Conservation (phyloP, 495 filamentous ascomycete species). For the Aspergillus baeticus region DNA sequence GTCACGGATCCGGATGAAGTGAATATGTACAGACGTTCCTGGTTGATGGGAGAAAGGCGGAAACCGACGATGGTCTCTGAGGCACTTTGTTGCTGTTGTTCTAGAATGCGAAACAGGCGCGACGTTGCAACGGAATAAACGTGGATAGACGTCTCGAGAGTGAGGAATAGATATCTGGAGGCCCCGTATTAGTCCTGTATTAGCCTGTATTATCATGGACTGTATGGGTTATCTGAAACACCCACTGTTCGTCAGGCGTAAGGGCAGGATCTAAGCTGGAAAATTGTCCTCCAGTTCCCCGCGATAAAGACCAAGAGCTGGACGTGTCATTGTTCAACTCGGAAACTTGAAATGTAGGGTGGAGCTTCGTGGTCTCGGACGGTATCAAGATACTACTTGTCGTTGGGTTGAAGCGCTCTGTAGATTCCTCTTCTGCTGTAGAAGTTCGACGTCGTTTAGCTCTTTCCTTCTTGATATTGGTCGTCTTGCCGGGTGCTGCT, state of each 20-base stretch:
- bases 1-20: constrained; percentile 64
- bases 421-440: neutral
- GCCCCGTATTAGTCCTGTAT: constrained; percentile 26
- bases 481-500: constrained; percentile 23
- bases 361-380: neutral
- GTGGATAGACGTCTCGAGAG: constrained; percentile 61
- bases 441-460: constrained; percentile 38
- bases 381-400: neutral
- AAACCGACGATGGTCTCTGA: constrained; percentile 48
- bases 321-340: neutral
- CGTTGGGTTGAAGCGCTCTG: neutral
- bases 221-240: no score
- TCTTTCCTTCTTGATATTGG: constrained; percentile 24
- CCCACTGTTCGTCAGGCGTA: constrained; percentile 77
- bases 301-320: constrained; percentile 35
- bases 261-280: constrained; percentile 73
- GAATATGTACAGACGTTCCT: constrained; percentile 66
- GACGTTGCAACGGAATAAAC: constrained; percentile 81
- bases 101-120: constrained; percentile 64
- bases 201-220: no score
- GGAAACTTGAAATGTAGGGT: neutral
- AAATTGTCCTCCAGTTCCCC: constrained; percentile 33
- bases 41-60: constrained; percentile 55
- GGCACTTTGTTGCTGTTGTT: constrained; percentile 31
- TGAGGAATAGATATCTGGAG: constrained; percentile 67